Evolutionary conservation across 805 yeast genomes (phyloP), one percentile per base, ranked within the genome.

Genomic region (Grigorovia transvaalensis): DNA sequence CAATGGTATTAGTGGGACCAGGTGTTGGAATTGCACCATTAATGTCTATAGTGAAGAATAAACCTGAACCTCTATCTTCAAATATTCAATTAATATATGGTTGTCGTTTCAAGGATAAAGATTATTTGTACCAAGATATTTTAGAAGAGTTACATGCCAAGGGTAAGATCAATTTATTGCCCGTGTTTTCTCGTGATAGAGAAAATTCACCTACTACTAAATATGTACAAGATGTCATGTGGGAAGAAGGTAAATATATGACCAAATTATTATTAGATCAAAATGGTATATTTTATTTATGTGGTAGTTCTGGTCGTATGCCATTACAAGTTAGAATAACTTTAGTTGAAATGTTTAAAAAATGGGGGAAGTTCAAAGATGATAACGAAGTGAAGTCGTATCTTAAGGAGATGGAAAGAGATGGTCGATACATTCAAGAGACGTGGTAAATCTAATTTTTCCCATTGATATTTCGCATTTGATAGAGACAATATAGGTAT

Each of bases 11-110:
- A 77, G 75, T 91, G 4, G 84, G 91, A 1, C 95, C 99, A 0
- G 99, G 99, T 3, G 95, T 98, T 0, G 99, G 99, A 1, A 74
- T 93, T 11, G 99, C 99, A 0, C 99, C 99, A 1, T 81, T 91
- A 77, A 79, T 88, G 60, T 77, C 87, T 1, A 61, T 90, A 44
- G 74, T 91, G 13, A 78, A 78, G 45, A 60, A 72, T 1, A 59
- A 66, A 2, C 51, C 55, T 23, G 29, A 40, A 8, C 42, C 30
- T 9, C 41, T 56, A 4, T 57, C 59, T 7, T 44, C 51, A 9
- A 54, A 55, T 0, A 51, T 84, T 44, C 69, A 75, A 45, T 65
- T 91, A 29, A 87, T 90, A 59, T 79, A 80, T 54, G 99, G 98
- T 1, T 84, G 84, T 66, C 71, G 98, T 52, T 74, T 66, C 59